A percentile compares a stretch with the other conserved stretches of the same genome.
These are phyloP conservation scores for Pseudocercospora vitis DNA, from an alignment of 2,329 filamentous ascomycete species.

Conservation along the genomic window DNA sequence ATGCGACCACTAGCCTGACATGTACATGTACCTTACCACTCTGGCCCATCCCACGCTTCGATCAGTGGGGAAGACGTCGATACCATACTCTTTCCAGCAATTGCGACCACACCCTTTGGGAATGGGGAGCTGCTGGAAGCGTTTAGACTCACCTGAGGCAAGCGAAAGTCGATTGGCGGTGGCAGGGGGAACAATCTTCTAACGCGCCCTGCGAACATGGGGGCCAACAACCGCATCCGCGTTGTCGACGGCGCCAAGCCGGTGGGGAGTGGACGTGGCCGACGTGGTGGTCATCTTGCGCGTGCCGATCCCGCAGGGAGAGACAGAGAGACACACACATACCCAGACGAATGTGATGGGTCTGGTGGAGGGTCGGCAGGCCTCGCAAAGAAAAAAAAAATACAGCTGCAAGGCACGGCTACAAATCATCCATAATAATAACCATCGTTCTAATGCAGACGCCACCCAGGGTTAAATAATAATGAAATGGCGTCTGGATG, in stretches of 20 bases:
- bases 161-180: constrained; percentile 7
- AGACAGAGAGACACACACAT: not conserved
- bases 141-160: constrained; percentile 13
- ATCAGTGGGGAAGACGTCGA: not conserved
- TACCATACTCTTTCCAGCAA: constrained; percentile 1
- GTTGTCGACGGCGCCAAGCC: not conserved
- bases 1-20: no score
- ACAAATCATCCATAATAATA: not conserved
- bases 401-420: constrained; percentile 12
- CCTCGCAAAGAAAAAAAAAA: no score
- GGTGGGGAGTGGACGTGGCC: not conserved
- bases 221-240: not conserved
- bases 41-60: not conserved
- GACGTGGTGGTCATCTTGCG: not conserved
- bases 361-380: not conserved
- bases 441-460: no score
- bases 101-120: constrained; percentile 4
- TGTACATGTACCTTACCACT: no score
- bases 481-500: constrained; percentile 14
- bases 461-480: constrained; percentile 2
- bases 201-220: not conserved
- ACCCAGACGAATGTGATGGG: not conserved
- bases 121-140: constrained; percentile 2
- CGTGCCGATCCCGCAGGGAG: not conserved
- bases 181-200: not conserved